These are phyloP conservation scores for Dalechampia spathulata DNA, from an alignment of 441 rosid species.

Conservation along the genomic window DNA sequence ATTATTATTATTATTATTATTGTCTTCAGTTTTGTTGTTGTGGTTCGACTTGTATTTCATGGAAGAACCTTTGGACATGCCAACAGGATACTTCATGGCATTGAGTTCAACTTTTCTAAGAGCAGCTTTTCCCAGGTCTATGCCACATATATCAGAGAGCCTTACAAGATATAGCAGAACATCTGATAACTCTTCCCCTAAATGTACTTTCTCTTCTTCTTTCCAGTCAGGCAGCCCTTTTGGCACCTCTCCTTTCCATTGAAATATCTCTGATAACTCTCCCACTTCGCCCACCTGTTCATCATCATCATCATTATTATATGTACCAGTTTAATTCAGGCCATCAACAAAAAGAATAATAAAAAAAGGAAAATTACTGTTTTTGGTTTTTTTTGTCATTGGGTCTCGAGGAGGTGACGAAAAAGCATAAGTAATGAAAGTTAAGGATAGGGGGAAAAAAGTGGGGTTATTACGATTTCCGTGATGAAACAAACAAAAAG, in stretches of 20 bases:
- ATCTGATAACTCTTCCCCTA: conserved; percentile 89
- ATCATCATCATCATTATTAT: too few species aligned
- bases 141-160: conserved; percentile 75
- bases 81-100: conserved; percentile 72
- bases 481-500: background rate
- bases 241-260: conserved; percentile 94
- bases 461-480: conserved; percentile 1
- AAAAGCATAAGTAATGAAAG: background rate
- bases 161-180: conserved; percentile 78
- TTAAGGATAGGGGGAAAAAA: background rate
- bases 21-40: background rate
- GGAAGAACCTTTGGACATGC: conserved; percentile 19
- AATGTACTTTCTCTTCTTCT: conserved; percentile 74
- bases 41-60: conserved; percentile 1
- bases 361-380: too few species aligned
- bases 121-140: conserved; percentile 79
- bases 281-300: conserved; percentile 87
- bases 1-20: background rate
- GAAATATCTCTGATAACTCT: conserved; percentile 87
- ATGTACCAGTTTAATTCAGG: background rate
- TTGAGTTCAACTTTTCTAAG: conserved; percentile 67
- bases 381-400: background rate
- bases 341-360: background rate
- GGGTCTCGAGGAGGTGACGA: background rate
- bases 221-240: conserved; percentile 76